Conservation (phyloP, 1,284 basidiomycete species). For the Puccinia polysora region DNA sequence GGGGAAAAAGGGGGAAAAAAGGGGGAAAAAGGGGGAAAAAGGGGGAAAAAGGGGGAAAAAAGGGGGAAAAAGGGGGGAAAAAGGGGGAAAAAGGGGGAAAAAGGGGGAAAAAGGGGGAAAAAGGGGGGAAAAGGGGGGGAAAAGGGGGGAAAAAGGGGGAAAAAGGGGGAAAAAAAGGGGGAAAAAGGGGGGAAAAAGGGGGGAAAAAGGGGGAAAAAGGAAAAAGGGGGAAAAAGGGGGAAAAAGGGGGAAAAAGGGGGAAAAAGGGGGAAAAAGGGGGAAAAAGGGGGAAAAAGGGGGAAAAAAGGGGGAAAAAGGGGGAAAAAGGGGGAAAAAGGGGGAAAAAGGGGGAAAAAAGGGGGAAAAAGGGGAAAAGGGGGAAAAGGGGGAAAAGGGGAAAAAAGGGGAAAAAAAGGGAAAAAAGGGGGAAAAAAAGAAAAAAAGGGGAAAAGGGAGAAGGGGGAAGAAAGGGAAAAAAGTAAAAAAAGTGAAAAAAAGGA, state of each 20-base stretch:
- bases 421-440: background rate
- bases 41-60: background rate
- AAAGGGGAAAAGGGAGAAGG: constrained; percentile 1
- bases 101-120: background rate
- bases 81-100: background rate
- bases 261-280: background rate
- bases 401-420: background rate
- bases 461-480: background rate
- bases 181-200: background rate
- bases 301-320: background rate
- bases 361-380: constrained; percentile 27
- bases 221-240: background rate
- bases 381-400: constrained; percentile 11
- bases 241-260: background rate
- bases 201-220: background rate
- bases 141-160: background rate
- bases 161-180: background rate
- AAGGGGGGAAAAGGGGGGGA: no score
- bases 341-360: constrained; percentile 30
- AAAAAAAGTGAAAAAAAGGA: constrained; percentile 8
- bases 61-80: no score
- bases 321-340: constrained; percentile 15
- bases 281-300: background rate
- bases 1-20: background rate
- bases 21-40: background rate